Evolutionary conservation across 2,329 filamentous ascomycete genomes (phyloP).

Genomic region (Canariomyces notabilis): DNA sequence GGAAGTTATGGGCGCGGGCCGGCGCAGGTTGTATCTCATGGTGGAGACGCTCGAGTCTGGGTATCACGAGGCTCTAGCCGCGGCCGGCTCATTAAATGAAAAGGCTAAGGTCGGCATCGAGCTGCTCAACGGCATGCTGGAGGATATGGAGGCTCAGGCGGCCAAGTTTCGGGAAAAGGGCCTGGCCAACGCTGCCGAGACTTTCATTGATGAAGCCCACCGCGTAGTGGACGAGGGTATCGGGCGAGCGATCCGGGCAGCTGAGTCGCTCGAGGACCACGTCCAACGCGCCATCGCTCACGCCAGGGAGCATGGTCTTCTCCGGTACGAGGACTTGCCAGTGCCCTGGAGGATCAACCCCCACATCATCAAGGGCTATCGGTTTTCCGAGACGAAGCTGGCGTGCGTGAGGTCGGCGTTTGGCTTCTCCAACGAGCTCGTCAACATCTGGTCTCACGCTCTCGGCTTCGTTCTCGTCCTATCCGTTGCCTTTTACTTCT

Average conservation of each 20-base stretch:
- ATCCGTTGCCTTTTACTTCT: slow-evolving; percentile 90
- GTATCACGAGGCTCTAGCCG: slow-evolving; percentile 80
- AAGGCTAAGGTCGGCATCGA: slow-evolving; percentile 86
- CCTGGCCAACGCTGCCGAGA: slow-evolving; percentile 64
- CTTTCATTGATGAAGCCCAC: slow-evolving; percentile 71
- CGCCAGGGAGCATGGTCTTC: slow-evolving; percentile 74
- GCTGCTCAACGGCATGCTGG: slow-evolving; percentile 77
- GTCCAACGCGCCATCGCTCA: slow-evolving; percentile 71
- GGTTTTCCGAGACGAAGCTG: slow-evolving; percentile 85
- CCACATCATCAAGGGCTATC: slow-evolving; percentile 86
- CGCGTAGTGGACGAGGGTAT: slow-evolving; percentile 78
- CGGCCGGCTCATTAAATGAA: slow-evolving; percentile 82
- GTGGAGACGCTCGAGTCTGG: slow-evolving; percentile 86
- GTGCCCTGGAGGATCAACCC: slow-evolving; percentile 92
- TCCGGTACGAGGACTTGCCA: slow-evolving; percentile 85
- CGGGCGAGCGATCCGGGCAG: slow-evolving; percentile 76
- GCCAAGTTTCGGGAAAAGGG: slow-evolving; percentile 75
- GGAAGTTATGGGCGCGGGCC: slow-evolving; percentile 81
- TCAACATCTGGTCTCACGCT: slow-evolving; percentile 97
- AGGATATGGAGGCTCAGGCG: slow-evolving; percentile 77
- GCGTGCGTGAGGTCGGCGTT: slow-evolving; percentile 85
- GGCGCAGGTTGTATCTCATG: slow-evolving; percentile 77
- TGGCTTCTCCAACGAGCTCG: slow-evolving; percentile 80
- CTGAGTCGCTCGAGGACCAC: slow-evolving; percentile 75
- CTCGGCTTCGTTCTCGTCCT: slow-evolving; percentile 86